Conservation (phyloP, 148 eudicot genomes). For the Beta vulgaris region DNA sequence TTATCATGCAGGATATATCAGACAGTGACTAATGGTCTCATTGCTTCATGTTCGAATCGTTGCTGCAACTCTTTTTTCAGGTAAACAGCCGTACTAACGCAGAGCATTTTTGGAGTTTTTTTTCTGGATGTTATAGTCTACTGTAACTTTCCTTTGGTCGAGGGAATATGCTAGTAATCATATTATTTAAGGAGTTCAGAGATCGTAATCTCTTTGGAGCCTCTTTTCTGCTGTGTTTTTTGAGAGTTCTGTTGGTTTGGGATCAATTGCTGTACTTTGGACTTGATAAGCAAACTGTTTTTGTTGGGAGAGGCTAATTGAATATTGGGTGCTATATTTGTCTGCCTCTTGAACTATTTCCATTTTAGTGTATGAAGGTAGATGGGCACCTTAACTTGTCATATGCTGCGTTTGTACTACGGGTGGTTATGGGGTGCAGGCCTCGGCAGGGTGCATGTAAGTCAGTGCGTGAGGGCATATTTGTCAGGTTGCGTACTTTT, state of each 20-base stretch:
- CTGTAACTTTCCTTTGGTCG: neutral
- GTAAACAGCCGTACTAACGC: constrained; percentile 2
- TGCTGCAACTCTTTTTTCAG: constrained; percentile 20
- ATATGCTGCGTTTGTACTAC: neutral
- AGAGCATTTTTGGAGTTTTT: neutral
- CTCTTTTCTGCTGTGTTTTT: neutral
- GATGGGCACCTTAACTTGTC: neutral
- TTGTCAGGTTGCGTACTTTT: neutral
- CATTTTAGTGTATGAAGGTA: neutral
- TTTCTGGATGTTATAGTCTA: neutral
- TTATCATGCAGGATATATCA: constrained; percentile 36
- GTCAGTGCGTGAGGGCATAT: neutral
- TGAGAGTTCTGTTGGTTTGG: neutral
- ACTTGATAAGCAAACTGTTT: neutral
- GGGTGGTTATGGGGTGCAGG: neutral
- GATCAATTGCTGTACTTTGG: neutral
- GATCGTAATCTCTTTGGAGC: neutral
- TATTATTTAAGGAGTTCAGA: neutral
- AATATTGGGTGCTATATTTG: neutral
- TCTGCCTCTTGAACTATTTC: neutral
- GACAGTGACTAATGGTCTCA: constrained; percentile 15
- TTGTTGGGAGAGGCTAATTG: neutral
- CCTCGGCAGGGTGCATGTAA: neutral
- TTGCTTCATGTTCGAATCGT: constrained; percentile 23
- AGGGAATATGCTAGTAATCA: neutral